These are phyloP conservation scores for Ustilago nuda DNA, from an alignment of 1,284 basidiomycete genomes.

Conservation along the genomic window DNA sequence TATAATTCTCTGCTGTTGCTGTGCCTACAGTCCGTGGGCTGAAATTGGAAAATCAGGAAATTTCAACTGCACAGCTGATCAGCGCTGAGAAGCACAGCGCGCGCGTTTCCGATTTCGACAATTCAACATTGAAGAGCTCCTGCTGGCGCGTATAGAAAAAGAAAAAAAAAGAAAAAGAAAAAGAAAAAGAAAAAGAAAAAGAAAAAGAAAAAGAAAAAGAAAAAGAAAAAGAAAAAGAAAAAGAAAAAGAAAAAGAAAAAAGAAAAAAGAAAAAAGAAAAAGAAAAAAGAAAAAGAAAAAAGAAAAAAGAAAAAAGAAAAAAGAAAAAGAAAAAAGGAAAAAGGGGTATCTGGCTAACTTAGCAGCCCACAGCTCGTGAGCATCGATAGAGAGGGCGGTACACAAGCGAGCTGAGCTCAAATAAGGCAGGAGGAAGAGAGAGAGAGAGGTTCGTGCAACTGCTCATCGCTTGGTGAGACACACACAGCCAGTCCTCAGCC, in stretches of 20 bases:
- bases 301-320: too few species aligned
- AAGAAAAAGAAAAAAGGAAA: constrained; percentile 10
- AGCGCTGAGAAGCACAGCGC: background rate
- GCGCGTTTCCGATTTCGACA: constrained; percentile 8
- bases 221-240: constrained; percentile 10
- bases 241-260: constrained; percentile 12
- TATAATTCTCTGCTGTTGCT: too few species aligned
- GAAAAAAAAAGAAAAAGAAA: constrained; percentile 7
- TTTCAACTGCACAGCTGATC: background rate
- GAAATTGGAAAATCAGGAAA: background rate
- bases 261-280: constrained; percentile 10
- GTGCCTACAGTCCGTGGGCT: background rate
- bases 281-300: constrained; percentile 4
- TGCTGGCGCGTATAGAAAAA: constrained; percentile 11
- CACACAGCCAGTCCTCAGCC: background rate
- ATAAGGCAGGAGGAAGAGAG: background rate
- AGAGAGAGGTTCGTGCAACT: constrained; percentile 12
- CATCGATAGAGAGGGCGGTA: constrained; percentile 1
- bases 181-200: constrained; percentile 7
- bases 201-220: constrained; percentile 4
- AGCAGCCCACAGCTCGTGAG: background rate
- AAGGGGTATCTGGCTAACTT: constrained; percentile 9
- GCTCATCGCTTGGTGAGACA: constrained; percentile 3
- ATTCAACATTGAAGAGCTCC: background rate
- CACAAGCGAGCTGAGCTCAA: constrained; percentile 12